phyloP scores from a whole-genome alignment of 2,329 filamentous ascomycete genomes.

The Sporothrix inflata region DNA sequence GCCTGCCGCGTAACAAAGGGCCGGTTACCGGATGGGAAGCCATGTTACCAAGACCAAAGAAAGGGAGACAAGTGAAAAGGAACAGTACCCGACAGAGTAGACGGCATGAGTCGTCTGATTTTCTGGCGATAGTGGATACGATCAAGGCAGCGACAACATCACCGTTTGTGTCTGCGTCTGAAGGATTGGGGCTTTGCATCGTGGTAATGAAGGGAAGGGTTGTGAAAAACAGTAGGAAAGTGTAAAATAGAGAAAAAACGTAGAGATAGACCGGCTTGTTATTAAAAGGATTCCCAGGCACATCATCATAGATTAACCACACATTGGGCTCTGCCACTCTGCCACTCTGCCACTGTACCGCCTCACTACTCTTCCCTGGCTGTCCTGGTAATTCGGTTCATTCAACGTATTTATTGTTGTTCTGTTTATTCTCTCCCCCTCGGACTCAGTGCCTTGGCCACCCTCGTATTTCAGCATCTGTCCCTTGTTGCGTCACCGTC shows the following conservation, averaged over 20 bases:
- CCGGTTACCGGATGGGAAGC: neutral
- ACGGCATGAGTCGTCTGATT: neutral
- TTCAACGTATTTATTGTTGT: neutral
- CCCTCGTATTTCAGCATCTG: neutral
- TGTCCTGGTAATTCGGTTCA: too few species aligned
- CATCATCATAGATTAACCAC: constrained; percentile 9
- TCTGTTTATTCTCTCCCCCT: neutral
- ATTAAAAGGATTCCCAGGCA: neutral
- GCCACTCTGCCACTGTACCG: constrained; percentile 5
- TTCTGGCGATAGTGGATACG: neutral
- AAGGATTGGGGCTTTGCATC: constrained; percentile 14
- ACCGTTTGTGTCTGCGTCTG: neutral
- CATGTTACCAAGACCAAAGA: neutral
- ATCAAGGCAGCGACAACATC: neutral
- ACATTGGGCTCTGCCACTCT: neutral
- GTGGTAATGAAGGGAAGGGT: neutral
- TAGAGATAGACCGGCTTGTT: neutral
- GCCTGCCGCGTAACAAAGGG: constrained; percentile 5
- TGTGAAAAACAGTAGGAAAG: too few species aligned
- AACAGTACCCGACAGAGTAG: neutral
- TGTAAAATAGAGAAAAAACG: neutral
- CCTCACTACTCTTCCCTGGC: neutral
- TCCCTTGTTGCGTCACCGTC: neutral
- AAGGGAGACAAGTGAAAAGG: neutral
- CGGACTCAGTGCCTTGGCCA: neutral